Base-by-base conservation (phyloP, 2,329 filamentous ascomycete genomes). In the Elsinoe necatrix region DNA sequence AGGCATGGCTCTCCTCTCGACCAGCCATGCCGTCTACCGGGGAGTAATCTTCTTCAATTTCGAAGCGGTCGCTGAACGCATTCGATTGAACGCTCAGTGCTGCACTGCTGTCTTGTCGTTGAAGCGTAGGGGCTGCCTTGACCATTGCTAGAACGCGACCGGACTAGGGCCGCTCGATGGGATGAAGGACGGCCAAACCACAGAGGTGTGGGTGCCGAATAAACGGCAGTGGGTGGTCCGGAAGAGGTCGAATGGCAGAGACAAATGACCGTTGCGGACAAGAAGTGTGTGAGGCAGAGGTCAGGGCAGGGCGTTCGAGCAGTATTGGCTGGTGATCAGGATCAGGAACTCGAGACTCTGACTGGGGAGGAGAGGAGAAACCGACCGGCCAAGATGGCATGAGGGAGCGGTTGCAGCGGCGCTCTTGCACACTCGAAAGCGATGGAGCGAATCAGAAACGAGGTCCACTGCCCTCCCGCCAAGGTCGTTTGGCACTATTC, bases 11-110 rank as follows among this genome's bases (percentile, higher is more conserved):
- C 37, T 55, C 58, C 43, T 58, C 57, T 54, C 58, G 58, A 56
- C 58, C 61, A 56, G 61, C 59, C 52, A 61, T 61, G 55, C 63
- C 65, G 54, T 67, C 65, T 29, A 66, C 64, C 35, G 74, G 73
- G 57, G 72, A 72, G 59, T 71, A 58, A 50, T 72, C 71, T 50
- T 69, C 66, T 55, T 74, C 27, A 29, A 29, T 63, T 60, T 74
- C 75, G 62, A 70, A 72, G 59, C 76, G 73, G 64, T 78, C 75
- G 65, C 72, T 74, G 61, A 78, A 77, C 56, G 77, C 70, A 65
- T 78, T 70, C 54, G 66, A 63, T 57, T 69, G 71, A 59, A 67
- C 69, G 41, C 54, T 41, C 48, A 62, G 51, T 63, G 63, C 54
- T 63, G 61, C 41, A 27, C 34, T 60, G 63, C 62, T 63, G 66